Percentiles rank a stretch among this genome's conserved stretches.
These are phyloP conservation scores for Penicillium paradoxum DNA, from an alignment of 495 filamentous ascomycete species.

Conservation along the genomic window DNA sequence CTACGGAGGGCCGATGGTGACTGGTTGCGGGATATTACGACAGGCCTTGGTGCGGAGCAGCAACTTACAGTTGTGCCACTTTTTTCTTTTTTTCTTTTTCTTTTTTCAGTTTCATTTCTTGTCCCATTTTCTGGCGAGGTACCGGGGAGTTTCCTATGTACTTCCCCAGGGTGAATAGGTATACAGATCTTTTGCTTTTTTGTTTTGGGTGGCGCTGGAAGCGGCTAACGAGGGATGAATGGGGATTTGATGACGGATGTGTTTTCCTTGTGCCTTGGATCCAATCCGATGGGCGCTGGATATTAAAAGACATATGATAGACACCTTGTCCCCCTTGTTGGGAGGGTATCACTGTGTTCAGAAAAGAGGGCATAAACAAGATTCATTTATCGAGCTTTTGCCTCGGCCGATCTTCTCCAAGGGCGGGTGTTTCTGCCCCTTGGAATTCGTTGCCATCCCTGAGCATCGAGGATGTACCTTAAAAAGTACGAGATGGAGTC, in stretches of 20 bases:
- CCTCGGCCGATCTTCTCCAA: constrained; percentile 2
- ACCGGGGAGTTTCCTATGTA: background rate
- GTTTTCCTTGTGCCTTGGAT: background rate
- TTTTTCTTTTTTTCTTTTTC: background rate
- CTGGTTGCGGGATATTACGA: constrained; percentile 8
- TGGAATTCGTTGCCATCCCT: background rate
- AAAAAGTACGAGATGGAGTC: background rate
- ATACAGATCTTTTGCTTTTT: background rate
- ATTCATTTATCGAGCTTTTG: background rate
- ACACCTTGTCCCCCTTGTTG: background rate
- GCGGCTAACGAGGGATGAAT: background rate
- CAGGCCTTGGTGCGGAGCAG: constrained; percentile 9
- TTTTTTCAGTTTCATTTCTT: no score
- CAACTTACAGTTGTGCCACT: background rate
- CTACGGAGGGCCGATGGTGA: background rate
- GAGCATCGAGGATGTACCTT: background rate
- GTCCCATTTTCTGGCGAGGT: background rate
- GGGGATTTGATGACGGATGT: background rate
- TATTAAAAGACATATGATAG: background rate
- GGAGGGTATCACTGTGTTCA: background rate
- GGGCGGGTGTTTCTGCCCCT: background rate
- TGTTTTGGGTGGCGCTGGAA: constrained; percentile 1
- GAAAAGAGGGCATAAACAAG: background rate
- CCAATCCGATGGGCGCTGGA: background rate
- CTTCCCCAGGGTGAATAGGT: background rate